Evolutionary conservation across 1,284 basidiomycete genomes (phyloP), one percentile per base, ranked within the genome.

Genomic region (Rhodotorula sp.): DNA sequence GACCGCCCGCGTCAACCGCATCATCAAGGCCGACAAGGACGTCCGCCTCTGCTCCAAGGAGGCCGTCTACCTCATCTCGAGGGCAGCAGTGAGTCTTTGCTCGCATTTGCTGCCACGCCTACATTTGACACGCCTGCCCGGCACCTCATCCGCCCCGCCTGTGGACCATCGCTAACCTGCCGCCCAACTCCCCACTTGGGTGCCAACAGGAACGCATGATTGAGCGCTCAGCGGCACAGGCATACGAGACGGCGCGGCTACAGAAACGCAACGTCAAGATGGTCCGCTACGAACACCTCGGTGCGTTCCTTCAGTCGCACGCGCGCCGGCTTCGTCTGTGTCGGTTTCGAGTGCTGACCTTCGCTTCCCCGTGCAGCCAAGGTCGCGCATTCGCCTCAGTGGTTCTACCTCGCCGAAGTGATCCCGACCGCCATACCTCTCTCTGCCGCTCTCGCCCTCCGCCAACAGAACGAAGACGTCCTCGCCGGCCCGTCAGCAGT

Each of bases 21-120:
- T 84, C 71, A 79, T 83, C 75, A 84, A 83, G 71, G 81, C 82
- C 15, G 84, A 84, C 76, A 81, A 82, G 71, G 84, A 84, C 29
- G 71, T 84, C 69, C 80, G 81, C 58, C 80, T 81, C 75, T 82
- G 82, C 78, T 80, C 77, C 31, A 80, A 77, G 48, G 84, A 84
- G 71, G 83, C 83, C 56, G 76, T 80, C 8, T 84, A 84, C 65
- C 78, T 84, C 72, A 79, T 84, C 39, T 77, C 81, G 23, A 80
- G 83, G 39, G 82, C 83, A 21, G 81, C 83, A 18, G 82, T 83
- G 52, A 71, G 81, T 78, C 21, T 5, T n/a, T 3, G 34, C 51
- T 0, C 23, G 34, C 34, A 34, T 34, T 6, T 34, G 34, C 18
- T 1, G 3, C 21, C 23, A 26, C 1, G 12, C 29, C 18, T 12